Evolutionary conservation across 1,139 yeast genomes (phyloP), one percentile per base, ranked within the genome.

Genomic region (Pichia sp.): DNA sequence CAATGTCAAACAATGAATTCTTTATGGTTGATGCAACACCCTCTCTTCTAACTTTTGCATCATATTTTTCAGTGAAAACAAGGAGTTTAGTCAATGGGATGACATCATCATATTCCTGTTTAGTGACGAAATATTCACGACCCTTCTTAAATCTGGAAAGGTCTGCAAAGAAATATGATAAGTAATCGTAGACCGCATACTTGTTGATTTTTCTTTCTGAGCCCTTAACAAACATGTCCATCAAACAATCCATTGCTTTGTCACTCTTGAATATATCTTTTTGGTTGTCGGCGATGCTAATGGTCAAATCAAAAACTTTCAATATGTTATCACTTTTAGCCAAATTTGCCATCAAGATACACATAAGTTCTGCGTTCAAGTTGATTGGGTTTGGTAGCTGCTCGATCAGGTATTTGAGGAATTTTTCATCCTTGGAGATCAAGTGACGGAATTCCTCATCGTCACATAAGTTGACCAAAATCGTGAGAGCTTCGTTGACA

Each of bases 11-110:
- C 35, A 88, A 64, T 0, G 93, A 74, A 60, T 91, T 91, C 55
- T 91, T 91, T 48, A 91, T 83, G 5, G 96, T 84, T 3, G 94
- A 82, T 1, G 95, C 94, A 33, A 86, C 91, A 51, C 96, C 97
- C 56, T 82, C 88, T 58, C 97, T 73, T 64, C 97, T 77, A 24
- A 77, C 74, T 50, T 76, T 77, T 16, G 85, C 70, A 47, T 80
- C 88, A 50, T 77, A 77, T 51, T 78, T 77, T 53, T 84, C 94
- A 3, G 95, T 84, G 60, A 86, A 86, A 0, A 82, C 94, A 41
- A 86, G 66, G 23, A 91, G 59, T 55, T 87, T 85, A 17, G 88
- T 73, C 30, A 87, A 63, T 28, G 96, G 95, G 13, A 82, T 77
- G 23, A 83, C 81, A n/a, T 61, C 64, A 55, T 86, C 96, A 54